A percentile compares a stretch with the other conserved stretches of the same genome.
phyloP scores from a whole-genome alignment of 2,329 filamentous ascomycete genomes.

The Sphaerostilbella broomeana region DNA sequence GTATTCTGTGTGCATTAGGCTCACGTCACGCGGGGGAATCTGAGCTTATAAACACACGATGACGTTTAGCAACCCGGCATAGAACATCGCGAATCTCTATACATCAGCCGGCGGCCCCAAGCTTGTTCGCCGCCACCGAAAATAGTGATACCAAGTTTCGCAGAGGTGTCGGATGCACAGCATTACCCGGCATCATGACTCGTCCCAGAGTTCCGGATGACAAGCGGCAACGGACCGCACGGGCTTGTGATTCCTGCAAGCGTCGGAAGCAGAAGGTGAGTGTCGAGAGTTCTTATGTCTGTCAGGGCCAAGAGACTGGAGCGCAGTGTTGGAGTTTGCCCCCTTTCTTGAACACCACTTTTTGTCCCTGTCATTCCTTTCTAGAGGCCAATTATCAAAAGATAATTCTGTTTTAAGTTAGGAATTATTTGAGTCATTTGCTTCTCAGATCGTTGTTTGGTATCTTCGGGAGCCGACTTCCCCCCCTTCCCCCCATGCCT shows the following conservation, averaged over 20 bases:
- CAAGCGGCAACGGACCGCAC: constrained; percentile 55
- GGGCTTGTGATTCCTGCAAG: constrained; percentile 60
- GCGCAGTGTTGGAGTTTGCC: too few relatives aligned
- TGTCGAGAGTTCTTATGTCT: constrained; percentile 1
- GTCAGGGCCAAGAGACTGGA: constrained; percentile 1
- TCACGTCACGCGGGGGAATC: constrained; percentile 9
- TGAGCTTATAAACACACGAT: constrained; percentile 9
- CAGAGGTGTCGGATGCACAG: constrained; percentile 5
- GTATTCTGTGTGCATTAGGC: constrained; percentile 1
- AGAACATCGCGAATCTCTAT: constrained; percentile 8
- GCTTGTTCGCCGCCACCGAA: constrained; percentile 3
- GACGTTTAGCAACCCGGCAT: constrained; percentile 7
- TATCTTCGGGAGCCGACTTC: too few relatives aligned
- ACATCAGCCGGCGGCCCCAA: constrained; percentile 6
- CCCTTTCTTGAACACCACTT: not conserved
- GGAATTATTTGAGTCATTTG: too few relatives aligned
- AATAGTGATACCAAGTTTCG: constrained; percentile 2
- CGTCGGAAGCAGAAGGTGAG: constrained; percentile 61
- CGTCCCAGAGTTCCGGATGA: constrained; percentile 50
- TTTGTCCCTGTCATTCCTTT: too few relatives aligned
- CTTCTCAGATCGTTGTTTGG: too few relatives aligned
- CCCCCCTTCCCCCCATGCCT: too few relatives aligned
- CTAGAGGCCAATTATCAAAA: too few relatives aligned
- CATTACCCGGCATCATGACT: constrained; percentile 34
- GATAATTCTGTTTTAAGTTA: too few relatives aligned